Conservation (phyloP, 768 basidiomycete genomes). For the Hortiboletus flavorubellus region DNA sequence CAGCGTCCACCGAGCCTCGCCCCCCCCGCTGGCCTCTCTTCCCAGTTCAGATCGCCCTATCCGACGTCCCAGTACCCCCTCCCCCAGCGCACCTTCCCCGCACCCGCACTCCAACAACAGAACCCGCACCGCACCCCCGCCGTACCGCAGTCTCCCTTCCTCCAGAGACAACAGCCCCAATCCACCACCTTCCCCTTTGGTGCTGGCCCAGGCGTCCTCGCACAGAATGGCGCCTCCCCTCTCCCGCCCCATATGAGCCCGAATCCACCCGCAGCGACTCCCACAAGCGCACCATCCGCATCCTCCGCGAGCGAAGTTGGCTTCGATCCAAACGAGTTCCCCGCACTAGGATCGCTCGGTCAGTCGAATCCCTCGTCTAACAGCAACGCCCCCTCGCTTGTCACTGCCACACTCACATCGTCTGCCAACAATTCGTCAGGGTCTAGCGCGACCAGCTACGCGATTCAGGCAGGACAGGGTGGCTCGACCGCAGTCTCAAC, state of each 20-base stretch:
- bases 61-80: slow-evolving; percentile 37
- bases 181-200: slow-evolving; percentile 60
- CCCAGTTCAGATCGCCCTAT: slow-evolving; percentile 57
- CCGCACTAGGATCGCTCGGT: slow-evolving; percentile 71
- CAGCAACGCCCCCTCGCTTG: slow-evolving; percentile 32
- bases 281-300: slow-evolving; percentile 52
- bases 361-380: slow-evolving; percentile 39
- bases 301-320: slow-evolving; percentile 73
- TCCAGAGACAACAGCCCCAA: slow-evolving; percentile 50
- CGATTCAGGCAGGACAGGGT: slow-evolving; percentile 70
- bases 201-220: slow-evolving; percentile 39
- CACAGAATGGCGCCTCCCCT: slow-evolving; percentile 53
- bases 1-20: slow-evolving; percentile 76
- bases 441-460: slow-evolving; percentile 62
- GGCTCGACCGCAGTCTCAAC: slow-evolving; percentile 18
- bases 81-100: slow-evolving; percentile 28
- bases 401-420: slow-evolving; percentile 20
- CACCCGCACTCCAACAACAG: slow-evolving; percentile 50
- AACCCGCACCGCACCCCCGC: slow-evolving; percentile 58
- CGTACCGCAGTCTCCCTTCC: slow-evolving; percentile 59
- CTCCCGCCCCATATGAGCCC: slow-evolving; percentile 59
- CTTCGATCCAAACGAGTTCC: slow-evolving; percentile 84
- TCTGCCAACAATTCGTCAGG: slow-evolving; percentile 30
- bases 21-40: slow-evolving; percentile 58
- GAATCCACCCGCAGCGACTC: slow-evolving; percentile 35